phyloP scores from a whole-genome alignment of 805 yeast species.

The Lipomyces kockii region DNA sequence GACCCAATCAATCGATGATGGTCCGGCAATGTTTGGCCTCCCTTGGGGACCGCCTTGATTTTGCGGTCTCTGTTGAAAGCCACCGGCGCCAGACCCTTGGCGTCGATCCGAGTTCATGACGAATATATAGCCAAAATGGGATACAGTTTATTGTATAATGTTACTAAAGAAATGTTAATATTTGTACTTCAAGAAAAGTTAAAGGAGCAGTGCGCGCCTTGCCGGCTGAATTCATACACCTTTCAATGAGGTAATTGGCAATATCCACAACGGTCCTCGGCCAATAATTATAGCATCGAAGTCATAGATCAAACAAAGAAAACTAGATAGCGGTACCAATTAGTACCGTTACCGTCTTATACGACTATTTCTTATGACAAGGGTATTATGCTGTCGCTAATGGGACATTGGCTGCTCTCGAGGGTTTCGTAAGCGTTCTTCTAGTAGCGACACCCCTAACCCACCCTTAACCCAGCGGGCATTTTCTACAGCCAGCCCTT shows the following conservation, averaged over 20 bases:
- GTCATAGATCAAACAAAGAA: not conserved
- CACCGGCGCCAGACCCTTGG: conserved; percentile 3
- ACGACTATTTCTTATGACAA: too few relatives aligned
- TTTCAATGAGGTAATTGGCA: not conserved
- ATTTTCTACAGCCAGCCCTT: too few relatives aligned
- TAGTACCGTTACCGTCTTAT: not conserved
- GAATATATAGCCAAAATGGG: not conserved
- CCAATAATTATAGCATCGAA: not conserved
- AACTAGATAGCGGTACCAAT: not conserved
- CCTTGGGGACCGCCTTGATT: not conserved
- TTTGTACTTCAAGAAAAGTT: too few relatives aligned
- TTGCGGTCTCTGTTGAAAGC: conserved; percentile 5
- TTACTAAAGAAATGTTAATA: too few relatives aligned
- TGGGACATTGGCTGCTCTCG: too few relatives aligned
- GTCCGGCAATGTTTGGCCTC: conserved; percentile 1
- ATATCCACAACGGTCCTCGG: not conserved
- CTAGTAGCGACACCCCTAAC: too few relatives aligned
- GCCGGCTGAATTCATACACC: not conserved
- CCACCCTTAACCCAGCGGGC: too few relatives aligned
- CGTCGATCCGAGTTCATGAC: not conserved
- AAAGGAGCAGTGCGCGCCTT: not conserved
- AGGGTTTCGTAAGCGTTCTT: too few relatives aligned
- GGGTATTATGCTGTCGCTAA: too few relatives aligned
- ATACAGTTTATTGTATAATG: not conserved
- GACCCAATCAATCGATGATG: conserved; percentile 25